Base-by-base conservation (phyloP, 2,329 filamentous ascomycete species). In the Colletotrichum sp. region DNA sequence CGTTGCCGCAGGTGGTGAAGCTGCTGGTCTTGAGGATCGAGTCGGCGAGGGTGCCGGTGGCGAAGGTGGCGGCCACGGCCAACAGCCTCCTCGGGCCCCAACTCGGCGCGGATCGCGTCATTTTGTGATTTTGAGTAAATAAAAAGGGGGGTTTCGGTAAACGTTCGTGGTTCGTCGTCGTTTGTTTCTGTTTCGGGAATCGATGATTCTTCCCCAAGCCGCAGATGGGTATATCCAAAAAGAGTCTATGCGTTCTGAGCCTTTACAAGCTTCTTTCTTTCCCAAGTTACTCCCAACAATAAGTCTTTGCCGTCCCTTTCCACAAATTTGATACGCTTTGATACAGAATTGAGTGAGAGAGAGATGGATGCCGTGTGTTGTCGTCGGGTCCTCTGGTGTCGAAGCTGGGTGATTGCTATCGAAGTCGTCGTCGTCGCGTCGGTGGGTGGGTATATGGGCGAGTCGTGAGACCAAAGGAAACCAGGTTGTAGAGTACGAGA, bases 11-110 rank as follows among this genome's bases (percentile, higher is more conserved):
- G 78, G 93, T 92, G 81, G 89, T 92, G 87, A 97, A 98, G 75
- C 96, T 95, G 78, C 90, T 91, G 29, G 96, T 98, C 82, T 93
- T 91, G 74, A 99, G 91, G 74, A 98, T 88, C 79, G 96, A 92
- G 77, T 87, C 89, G 72, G 91, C 95, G 75, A 94, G 83, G 70
- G 90, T 93, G 75, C 88, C 85, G 65, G 82, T 83, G 19, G 83
- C 80, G 62, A 89, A 82, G 68, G 83, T 82, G 67, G 83, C 81
- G 25, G 86, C 83, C 70, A 84, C 80, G 73, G 85, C 78, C 69
- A 83, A 83, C 72, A 80, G 82, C 80, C 81, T 81, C 63, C 62
- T 72, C 34, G 79, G 77, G 69, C 79, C 82, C 83, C 83, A 83
- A 72, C 67, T 63, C 36, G 67, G 66, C n/a, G 77, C 62, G 80